These are phyloP conservation scores for Adenanthera pavonina DNA, from an alignment of 306 rosid species.

Conservation along the genomic window DNA sequence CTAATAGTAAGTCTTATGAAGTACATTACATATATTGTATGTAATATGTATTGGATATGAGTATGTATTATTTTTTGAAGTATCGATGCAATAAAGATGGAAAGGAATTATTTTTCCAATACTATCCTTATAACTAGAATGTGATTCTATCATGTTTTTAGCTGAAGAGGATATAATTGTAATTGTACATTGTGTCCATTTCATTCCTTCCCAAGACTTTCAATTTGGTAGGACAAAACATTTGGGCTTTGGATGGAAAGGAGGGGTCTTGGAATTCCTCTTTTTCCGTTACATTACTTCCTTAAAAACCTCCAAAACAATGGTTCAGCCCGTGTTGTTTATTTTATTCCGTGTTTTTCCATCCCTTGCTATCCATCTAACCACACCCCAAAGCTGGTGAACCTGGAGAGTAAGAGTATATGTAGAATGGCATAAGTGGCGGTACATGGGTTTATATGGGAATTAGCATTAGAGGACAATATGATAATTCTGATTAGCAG, in stretches of 20 bases:
- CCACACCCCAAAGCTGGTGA: background rate
- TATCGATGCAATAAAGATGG: background rate
- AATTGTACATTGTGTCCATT: background rate
- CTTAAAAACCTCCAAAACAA: background rate
- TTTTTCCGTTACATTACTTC: background rate
- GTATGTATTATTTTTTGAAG: too few relatives aligned
- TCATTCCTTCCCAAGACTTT: background rate
- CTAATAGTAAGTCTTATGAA: too few relatives aligned
- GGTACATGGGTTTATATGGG: background rate
- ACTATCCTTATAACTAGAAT: background rate
- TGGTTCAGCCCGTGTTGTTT: background rate
- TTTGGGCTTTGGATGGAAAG: background rate
- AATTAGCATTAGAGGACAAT: background rate
- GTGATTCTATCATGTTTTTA: background rate
- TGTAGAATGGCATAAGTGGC: background rate
- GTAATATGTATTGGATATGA: too few relatives aligned
- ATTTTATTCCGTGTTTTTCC: background rate
- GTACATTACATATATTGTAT: too few relatives aligned
- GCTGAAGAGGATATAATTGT: background rate
- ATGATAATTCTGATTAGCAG: constrained; percentile 16
- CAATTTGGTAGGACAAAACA: background rate
- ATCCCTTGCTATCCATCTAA: background rate
- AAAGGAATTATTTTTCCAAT: background rate
- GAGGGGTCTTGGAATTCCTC: background rate
- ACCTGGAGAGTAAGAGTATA: background rate